phyloP scores from a whole-genome alignment of 2,329 filamentous ascomycete species.

The Alternaria brassicicola region DNA sequence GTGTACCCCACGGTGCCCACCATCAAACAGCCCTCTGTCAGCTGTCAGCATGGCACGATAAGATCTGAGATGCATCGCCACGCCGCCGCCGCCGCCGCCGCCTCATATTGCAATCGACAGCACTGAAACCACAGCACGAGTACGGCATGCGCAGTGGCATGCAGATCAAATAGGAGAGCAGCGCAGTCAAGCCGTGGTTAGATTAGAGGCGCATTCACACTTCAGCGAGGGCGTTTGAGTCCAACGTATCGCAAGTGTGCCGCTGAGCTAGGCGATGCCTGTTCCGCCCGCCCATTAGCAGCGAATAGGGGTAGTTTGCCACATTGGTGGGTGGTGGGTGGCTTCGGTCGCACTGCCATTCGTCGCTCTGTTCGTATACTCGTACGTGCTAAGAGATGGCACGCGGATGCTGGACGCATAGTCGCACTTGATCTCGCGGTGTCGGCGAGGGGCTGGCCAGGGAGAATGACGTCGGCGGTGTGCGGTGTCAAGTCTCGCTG shows the following conservation, averaged over 20 bases:
- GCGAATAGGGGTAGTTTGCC: slow-evolving; percentile 19
- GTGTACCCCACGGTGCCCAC: slow-evolving; percentile 10
- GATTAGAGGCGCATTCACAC: slow-evolving; percentile 5
- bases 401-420: background rate
- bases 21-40: slow-evolving; percentile 1
- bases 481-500: background rate
- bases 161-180: slow-evolving; percentile 27
- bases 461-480: slow-evolving; percentile 1
- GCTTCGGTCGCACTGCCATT: slow-evolving; percentile 7
- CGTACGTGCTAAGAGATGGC: slow-evolving; percentile 4
- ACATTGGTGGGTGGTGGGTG: slow-evolving; percentile 7
- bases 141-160: slow-evolving; percentile 8
- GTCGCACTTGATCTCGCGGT: slow-evolving; percentile 1
- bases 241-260: background rate
- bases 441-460: background rate
- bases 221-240: slow-evolving; percentile 14
- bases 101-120: background rate
- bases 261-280: slow-evolving; percentile 1
- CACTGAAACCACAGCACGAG: slow-evolving; percentile 9
- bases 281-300: slow-evolving; percentile 4
- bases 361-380: slow-evolving; percentile 7
- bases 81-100: no score
- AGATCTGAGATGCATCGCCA: background rate
- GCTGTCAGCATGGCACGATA: background rate
- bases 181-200: background rate